These are phyloP conservation scores for Henckelia pumila DNA, from an alignment of 257 asterid genomes.

Conservation along the genomic window DNA sequence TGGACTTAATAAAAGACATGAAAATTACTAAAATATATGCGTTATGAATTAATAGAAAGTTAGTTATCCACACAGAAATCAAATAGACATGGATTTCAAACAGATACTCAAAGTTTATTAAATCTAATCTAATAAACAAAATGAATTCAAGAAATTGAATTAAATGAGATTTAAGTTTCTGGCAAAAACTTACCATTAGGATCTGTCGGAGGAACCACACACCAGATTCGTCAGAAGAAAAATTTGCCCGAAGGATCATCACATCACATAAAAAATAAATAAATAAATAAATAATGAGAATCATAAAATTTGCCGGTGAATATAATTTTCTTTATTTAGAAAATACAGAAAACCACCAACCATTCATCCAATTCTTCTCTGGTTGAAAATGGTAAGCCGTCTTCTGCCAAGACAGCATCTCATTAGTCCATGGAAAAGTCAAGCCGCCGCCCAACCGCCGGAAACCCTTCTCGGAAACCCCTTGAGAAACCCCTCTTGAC, in stretches of 20 bases:
- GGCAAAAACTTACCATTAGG: slow-evolving; percentile 19
- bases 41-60: too few relatives aligned
- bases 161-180: neutral
- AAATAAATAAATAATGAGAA: too few relatives aligned
- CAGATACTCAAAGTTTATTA: too few relatives aligned
- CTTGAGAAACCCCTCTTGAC: neutral
- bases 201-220: slow-evolving; percentile 20
- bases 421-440: neutral
- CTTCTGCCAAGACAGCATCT: slow-evolving; percentile 11
- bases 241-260: neutral
- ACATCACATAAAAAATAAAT: neutral
- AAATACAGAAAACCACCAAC: neutral
- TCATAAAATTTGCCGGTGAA: too few relatives aligned
- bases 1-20: too few relatives aligned
- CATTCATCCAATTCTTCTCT: slow-evolving; percentile 19
- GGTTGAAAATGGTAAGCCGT: slow-evolving; percentile 14
- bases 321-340: too few relatives aligned
- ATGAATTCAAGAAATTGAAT: too few relatives aligned
- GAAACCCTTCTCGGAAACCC: slow-evolving; percentile 5
- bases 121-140: too few relatives aligned
- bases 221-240: neutral
- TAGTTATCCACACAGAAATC: too few relatives aligned
- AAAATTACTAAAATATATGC: too few relatives aligned
- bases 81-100: too few relatives aligned
- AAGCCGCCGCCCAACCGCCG: neutral